These are phyloP conservation scores for Metarhizium rileyi DNA, from an alignment of 2,329 filamentous ascomycete species.

Conservation along the genomic window DNA sequence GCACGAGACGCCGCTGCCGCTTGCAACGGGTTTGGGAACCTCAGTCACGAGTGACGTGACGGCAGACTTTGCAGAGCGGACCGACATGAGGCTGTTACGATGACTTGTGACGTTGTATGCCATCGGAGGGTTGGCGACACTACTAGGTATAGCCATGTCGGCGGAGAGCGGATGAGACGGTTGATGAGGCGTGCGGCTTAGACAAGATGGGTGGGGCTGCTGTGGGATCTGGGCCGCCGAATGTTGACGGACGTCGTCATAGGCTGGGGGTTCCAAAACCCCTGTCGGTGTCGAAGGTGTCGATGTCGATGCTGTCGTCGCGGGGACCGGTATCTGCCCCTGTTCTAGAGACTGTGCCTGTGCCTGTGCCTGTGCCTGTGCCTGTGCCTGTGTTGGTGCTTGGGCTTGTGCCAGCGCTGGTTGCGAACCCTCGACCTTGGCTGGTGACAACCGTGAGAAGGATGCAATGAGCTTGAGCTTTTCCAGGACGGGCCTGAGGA, in stretches of 20 bases:
- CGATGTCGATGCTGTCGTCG: conserved; percentile 2
- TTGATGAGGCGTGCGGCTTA: not conserved
- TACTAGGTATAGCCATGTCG: conserved; percentile 15
- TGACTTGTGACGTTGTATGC: conserved; percentile 21
- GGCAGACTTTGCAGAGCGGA: conserved; percentile 39
- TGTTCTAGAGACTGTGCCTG: not conserved
- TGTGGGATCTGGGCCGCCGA: conserved; percentile 7
- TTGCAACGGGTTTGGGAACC: conserved; percentile 64
- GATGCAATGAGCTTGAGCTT: conserved; percentile 11
- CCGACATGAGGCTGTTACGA: conserved; percentile 41
- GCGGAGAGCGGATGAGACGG: not conserved
- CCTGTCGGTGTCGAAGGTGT: conserved; percentile 7
- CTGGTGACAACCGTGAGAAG: conserved; percentile 4
- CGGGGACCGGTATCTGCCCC: not conserved
- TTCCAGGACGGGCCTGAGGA: conserved; percentile 4
- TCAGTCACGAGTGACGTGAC: conserved; percentile 43
- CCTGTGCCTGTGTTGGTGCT: not conserved
- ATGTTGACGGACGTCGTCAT: conserved; percentile 20
- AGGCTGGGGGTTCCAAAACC: conserved; percentile 16
- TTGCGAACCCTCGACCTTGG: conserved; percentile 1
- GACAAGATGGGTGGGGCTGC: conserved; percentile 3
- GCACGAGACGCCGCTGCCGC: conserved; percentile 65
- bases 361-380: not conserved
- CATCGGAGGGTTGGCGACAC: conserved; percentile 12
- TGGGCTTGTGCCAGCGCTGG: not conserved